Conservation (phyloP, 805 yeast species). For the Torulaspora indica region DNA sequence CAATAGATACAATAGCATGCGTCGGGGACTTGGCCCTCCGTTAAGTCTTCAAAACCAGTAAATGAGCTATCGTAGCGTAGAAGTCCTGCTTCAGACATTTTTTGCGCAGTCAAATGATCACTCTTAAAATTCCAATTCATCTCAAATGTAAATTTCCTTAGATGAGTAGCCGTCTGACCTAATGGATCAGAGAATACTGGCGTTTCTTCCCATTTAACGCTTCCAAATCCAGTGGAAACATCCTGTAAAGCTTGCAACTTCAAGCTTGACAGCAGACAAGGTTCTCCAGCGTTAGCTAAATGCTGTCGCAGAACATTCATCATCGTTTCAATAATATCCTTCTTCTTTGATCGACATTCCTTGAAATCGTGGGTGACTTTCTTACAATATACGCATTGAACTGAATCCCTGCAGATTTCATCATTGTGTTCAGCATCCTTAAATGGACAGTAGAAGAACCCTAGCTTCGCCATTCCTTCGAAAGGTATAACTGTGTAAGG, state of each 20-base stretch:
- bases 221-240: conserved; percentile 11
- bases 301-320: conserved; percentile 26
- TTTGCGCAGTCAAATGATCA: conserved; percentile 20
- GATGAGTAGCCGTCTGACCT: conserved; percentile 6
- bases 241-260: conserved; percentile 27
- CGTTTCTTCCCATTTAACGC: conserved; percentile 25
- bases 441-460: conserved; percentile 29
- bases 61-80: conserved; percentile 48
- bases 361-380: conserved; percentile 18
- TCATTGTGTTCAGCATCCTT: conserved; percentile 8
- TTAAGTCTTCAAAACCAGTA: conserved; percentile 23
- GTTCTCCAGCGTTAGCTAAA: conserved; percentile 8
- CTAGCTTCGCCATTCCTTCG: conserved; percentile 26
- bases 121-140: conserved; percentile 28
- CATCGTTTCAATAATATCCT: conserved; percentile 25
- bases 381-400: conserved; percentile 27
- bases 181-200: conserved; percentile 23
- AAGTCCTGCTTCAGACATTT: conserved; percentile 56
- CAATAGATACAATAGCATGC: conserved; percentile 59
- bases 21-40: conserved; percentile 38
- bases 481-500: conserved; percentile 31
- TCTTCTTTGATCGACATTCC: conserved; percentile 26
- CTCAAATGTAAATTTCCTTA: conserved; percentile 20
- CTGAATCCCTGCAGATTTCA: conserved; percentile 21
- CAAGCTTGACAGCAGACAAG: conserved; percentile 18